Base-by-base conservation (phyloP, 306 rosid genomes). In the Vigna radiata region DNA sequence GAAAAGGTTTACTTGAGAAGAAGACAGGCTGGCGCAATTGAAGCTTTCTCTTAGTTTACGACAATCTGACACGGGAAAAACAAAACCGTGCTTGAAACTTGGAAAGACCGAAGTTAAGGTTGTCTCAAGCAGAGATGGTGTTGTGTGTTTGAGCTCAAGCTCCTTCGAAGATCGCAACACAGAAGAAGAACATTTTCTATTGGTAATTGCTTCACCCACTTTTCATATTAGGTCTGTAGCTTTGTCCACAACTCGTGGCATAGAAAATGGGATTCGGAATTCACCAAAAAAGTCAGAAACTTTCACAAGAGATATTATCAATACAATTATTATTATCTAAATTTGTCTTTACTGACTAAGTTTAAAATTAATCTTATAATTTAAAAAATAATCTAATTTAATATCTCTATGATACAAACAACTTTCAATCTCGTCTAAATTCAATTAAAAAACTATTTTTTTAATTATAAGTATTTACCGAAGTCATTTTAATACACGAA, bases 101-200 rank as follows among this genome's bases (percentile, higher is more conserved):
- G 36, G 60, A 63, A n/a, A 69, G 36, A 36, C 47, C 58, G 5
- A 39, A 46, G 49, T 67, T 25, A 16, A 39, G 74, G 75, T 66
- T 33, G 59, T 66, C 15, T 33, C 12, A 16, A 56, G 8, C 43
- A 25, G 8, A 6, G 46, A 12, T 17, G 48, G 41, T 21, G 58
- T 43, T 18, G 44, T 48, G 72, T 53, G 60, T 19, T 52, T 49
- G 68, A 80, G 62, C 70, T 58, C 80, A 75, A 62, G 79, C 76
- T 78, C 11, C n/a, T 66, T 73, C 70, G 19, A 15, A 56, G 47
- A 56, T 67, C 39, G 37, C 17, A 65, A 23, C 27, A 5, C 54
- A 4, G 37, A 73, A 4, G 48, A 73, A 49, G 7, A 15, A 17
- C n/a, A 18, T 2, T 9, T 56, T 43, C 55, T 52, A 70, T 76